Evolutionary conservation across 1,139 yeast species (phyloP), one percentile per base, ranked within the genome.

Genomic region (Arxiozyma slooffiae): DNA sequence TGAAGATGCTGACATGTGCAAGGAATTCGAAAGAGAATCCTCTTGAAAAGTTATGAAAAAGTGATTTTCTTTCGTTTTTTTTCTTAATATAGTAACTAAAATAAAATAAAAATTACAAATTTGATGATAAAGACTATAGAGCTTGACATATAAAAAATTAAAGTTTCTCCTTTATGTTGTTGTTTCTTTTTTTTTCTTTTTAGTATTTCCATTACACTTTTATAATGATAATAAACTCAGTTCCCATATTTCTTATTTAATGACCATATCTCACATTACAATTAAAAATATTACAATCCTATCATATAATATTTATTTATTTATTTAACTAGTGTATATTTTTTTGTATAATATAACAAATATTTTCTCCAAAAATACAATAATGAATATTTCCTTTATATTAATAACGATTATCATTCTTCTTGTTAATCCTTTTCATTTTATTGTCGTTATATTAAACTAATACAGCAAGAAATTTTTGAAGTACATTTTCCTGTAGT

Each of bases 1-100:
- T 67, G 90, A 94, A 55, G 95, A 87, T 68, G 96, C 96, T 69
- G 96, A 90, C 74, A 90, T 92, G 95, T 79, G 82, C 61, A 82
- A 85, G 74, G 95, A 85, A 72, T 85, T 70, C 69, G 86, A 83
- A 66, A 82, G 92, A 79, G 92, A 85, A 74, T 66, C 50, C 26
- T 50, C 51, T 7, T 53, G 50, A 49, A n/a, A n/a, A 4, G n/a
- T 38, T 18, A 17, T 22, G 14, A 36, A 22, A 45, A 14, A n/a
- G 3, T 42, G 5, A 4, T 38, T 38, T 18, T 7, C 6, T 22
- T 18, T 7, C 36, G 4, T 41, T 22, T 24, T 41, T n/a, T 41
- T 41, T 41, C n/a, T 23, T 41, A 17, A 40, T 23, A 8, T n/a
- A n/a, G n/a, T n/a, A n/a, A n/a, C 9, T 5, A 37, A 7, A 26